phyloP scores from a whole-genome alignment of 2,329 filamentous ascomycete genomes.

The Didymella exigua region DNA sequence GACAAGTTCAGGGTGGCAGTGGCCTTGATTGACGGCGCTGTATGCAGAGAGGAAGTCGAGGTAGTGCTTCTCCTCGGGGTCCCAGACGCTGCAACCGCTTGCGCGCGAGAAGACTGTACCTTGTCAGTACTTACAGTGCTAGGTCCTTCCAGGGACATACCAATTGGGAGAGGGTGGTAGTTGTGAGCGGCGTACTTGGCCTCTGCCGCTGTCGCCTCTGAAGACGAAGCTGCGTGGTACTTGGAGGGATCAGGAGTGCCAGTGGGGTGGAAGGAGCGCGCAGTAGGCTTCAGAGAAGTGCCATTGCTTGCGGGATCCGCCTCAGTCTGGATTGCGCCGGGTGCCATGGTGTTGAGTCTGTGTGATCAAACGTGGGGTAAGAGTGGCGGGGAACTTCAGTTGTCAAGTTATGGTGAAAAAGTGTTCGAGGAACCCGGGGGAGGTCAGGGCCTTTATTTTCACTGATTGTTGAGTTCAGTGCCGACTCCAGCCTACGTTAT shows the following conservation, averaged over 20 bases:
- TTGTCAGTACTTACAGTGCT: conserved; percentile 16
- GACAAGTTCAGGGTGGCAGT: conserved; percentile 95
- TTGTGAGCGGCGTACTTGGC: conserved; percentile 92
- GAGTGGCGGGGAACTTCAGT: conserved; percentile 18
- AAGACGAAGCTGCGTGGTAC: conserved; percentile 79
- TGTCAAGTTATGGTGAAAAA: conserved; percentile 8
- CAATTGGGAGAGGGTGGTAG: conserved; percentile 95
- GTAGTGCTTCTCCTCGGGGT: conserved; percentile 89
- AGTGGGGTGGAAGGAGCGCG: conserved; percentile 46
- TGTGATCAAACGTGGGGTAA: conserved; percentile 25
- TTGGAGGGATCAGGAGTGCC: conserved; percentile 50
- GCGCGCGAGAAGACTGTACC: conserved; percentile 71
- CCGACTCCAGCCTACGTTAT: conserved; percentile 36
- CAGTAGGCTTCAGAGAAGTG: conserved; percentile 44
- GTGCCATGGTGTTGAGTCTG: conserved; percentile 39
- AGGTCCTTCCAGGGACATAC: conserved; percentile 23
- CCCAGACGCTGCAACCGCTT: conserved; percentile 88
- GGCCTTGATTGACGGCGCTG: conserved; percentile 96
- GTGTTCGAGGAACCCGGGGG: conserved; percentile 12
- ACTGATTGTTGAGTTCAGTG: conserved; percentile 20
- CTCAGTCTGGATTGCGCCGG: conserved; percentile 41
- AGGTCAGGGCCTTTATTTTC: conserved; percentile 29
- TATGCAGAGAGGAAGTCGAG: conserved; percentile 98
- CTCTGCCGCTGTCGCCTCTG: conserved; percentile 79
- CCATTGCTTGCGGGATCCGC: conserved; percentile 32